phyloP scores from a whole-genome alignment of 2,329 filamentous ascomycete species.

The Xylaria digitata region DNA sequence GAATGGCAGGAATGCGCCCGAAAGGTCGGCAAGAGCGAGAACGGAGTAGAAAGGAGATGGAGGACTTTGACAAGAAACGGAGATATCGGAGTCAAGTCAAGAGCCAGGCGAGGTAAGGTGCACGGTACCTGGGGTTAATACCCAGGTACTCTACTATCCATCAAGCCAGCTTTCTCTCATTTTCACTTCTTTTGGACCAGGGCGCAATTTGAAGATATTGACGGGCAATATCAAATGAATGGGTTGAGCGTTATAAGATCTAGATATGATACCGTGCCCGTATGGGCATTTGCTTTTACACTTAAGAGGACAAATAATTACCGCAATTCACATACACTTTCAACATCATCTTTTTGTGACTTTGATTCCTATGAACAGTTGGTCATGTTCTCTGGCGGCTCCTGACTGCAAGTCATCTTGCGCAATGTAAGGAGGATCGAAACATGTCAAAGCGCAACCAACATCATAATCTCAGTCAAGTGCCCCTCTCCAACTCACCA shows the following conservation, averaged over 20 bases:
- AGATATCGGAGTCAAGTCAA: constrained; percentile 68
- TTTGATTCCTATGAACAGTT: not conserved
- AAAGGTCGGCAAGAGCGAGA: constrained; percentile 69
- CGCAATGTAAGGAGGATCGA: constrained; percentile 14
- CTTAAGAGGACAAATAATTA: constrained; percentile 11
- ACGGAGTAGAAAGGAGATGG: constrained; percentile 69
- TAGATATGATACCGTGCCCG: constrained; percentile 34
- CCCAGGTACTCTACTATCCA: constrained; percentile 18
- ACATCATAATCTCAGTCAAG: constrained; percentile 1
- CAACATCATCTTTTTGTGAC: not conserved
- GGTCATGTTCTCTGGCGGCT: not conserved
- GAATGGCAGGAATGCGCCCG: constrained; percentile 76
- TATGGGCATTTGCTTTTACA: constrained; percentile 27
- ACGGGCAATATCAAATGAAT: constrained; percentile 21
- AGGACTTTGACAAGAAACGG: constrained; percentile 70
- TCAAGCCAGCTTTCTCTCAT: constrained; percentile 1
- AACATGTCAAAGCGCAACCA: constrained; percentile 16
- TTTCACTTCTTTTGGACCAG: constrained; percentile 6
- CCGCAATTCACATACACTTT: constrained; percentile 8
- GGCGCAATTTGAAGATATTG: constrained; percentile 9
- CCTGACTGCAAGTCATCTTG: constrained; percentile 28
- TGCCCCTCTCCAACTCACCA: constrained; percentile 18
- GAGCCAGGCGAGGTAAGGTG: constrained; percentile 59
- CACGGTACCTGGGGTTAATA: constrained; percentile 65
- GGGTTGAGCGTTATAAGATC: constrained; percentile 32